phyloP scores from a whole-genome alignment of 2,329 filamentous ascomycete genomes.

The Elsinoe necatrix region DNA sequence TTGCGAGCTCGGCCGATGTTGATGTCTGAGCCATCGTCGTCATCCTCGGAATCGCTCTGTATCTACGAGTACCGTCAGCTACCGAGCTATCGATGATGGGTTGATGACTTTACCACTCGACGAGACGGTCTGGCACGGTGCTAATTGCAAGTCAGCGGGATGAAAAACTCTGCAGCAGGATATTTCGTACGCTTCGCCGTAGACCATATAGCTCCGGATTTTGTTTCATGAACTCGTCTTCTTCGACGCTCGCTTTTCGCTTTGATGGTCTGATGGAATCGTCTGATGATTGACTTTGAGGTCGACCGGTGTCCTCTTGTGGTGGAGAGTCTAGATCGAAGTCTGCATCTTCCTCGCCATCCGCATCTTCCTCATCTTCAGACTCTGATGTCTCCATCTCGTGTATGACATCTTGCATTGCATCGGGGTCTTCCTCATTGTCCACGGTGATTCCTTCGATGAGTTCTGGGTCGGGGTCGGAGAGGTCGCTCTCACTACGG shows the following conservation, averaged over 20 bases:
- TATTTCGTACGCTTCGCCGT: conserved; percentile 69
- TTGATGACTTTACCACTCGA: conserved; percentile 46
- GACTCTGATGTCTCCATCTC: conserved; percentile 39
- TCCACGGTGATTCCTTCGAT: conserved; percentile 22
- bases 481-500: conserved; percentile 66
- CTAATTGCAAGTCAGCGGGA: conserved; percentile 33
- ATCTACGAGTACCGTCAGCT: conserved; percentile 35
- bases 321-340: conserved; percentile 60
- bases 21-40: conserved; percentile 67
- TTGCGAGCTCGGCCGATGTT: conserved; percentile 53
- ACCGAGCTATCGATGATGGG: not conserved
- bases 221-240: conserved; percentile 76
- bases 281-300: conserved; percentile 58
- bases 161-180: conserved; percentile 17
- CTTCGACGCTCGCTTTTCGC: conserved; percentile 54
- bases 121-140: conserved; percentile 54
- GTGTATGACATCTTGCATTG: conserved; percentile 34
- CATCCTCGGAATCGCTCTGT: conserved; percentile 52
- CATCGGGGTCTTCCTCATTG: conserved; percentile 32
- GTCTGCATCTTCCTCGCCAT: conserved; percentile 53
- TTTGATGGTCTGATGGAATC: conserved; percentile 63
- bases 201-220: conserved; percentile 94
- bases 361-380: conserved; percentile 43
- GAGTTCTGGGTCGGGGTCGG: conserved; percentile 50
- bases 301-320: conserved; percentile 43